These are phyloP conservation scores for Mycena galericulata DNA, from an alignment of 768 basidiomycete species.

Conservation along the genomic window DNA sequence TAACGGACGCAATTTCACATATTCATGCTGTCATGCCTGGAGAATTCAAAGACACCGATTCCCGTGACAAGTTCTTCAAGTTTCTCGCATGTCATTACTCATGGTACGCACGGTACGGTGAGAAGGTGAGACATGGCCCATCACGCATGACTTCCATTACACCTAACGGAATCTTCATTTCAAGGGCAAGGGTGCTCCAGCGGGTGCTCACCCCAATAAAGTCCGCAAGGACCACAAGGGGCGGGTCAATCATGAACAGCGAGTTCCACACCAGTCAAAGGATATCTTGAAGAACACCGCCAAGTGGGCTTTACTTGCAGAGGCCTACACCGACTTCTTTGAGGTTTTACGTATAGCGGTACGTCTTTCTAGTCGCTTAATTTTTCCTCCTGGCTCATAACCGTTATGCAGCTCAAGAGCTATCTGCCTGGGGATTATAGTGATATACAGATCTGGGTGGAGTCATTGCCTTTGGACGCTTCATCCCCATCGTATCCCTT, in stretches of 20 bases:
- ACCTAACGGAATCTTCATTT: no score
- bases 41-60: conserved; percentile 12
- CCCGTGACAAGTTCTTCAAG: neutral
- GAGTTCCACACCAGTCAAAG: neutral
- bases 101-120: conserved; percentile 1
- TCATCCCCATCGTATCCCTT: conserved; percentile 37
- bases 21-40: conserved; percentile 3
- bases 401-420: conserved; percentile 38
- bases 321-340: conserved; percentile 19
- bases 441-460: conserved; percentile 32
- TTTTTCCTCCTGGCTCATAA: no score
- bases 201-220: conserved; percentile 1
- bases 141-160: neutral
- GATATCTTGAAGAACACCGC: neutral
- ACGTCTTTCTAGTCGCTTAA: neutral
- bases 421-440: conserved; percentile 37
- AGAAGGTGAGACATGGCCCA: neutral
- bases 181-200: neutral
- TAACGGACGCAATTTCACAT: neutral
- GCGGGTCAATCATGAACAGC: neutral
- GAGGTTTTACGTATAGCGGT: no score
- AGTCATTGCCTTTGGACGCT: conserved; percentile 34
- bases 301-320: neutral
- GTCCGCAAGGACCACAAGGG: neutral
- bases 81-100: conserved; percentile 13